Evolutionary conservation across 2,329 filamentous ascomycete genomes (phyloP), one percentile per base, ranked within the genome.

Genomic region (Colletotrichum tabaci): DNA sequence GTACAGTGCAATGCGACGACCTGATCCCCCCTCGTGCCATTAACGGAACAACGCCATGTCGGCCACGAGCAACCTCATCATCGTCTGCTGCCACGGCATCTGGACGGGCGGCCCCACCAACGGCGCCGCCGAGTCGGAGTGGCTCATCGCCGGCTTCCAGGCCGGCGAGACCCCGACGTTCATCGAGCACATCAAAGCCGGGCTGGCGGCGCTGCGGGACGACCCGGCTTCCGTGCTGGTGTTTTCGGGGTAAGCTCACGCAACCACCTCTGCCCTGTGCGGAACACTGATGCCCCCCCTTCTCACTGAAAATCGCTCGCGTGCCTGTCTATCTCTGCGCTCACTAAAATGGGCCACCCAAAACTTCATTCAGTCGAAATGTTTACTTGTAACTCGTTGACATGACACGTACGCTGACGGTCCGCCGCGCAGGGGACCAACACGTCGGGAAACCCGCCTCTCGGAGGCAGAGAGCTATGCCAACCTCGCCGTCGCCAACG

Each of bases 31-130:
- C 18, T 56, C 52, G 9, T n/a, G 16, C 12, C n/a, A 23, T 30
- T 15, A 26, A n/a, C 15, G 0, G 2, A 21, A 15, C n/a, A 5
- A 9, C 16, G 35, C 42, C 40, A 72, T 72, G 69, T 38, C 18
- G 30, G 30, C 40, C 49, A 82, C 83, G 38, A 81, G 80, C 6
- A 87, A 93, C 74, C 87, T 97, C 13, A 89, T 97, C 62, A 83
- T 97, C 58, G 92, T 97, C 61, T 96, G 94, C 84, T 95, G 94
- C 79, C 94, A 97, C 82, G 93, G 90, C 38, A 94, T 96, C 69
- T 97, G 93, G 86, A 82, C 86, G 16, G 91, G 91, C 35, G 90
- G 90, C 0, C 83, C 86, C 2, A 80, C 82, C 1, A 80, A 81
- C 1, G 90, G 90, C 44, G 73, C 78, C 23, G 82, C 87, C 71